Percentiles rank a stretch among this genome's conserved stretches.
Evolutionary conservation across 208 protist species (phyloP).

Genomic region (Trichomonas tenax): DNA sequence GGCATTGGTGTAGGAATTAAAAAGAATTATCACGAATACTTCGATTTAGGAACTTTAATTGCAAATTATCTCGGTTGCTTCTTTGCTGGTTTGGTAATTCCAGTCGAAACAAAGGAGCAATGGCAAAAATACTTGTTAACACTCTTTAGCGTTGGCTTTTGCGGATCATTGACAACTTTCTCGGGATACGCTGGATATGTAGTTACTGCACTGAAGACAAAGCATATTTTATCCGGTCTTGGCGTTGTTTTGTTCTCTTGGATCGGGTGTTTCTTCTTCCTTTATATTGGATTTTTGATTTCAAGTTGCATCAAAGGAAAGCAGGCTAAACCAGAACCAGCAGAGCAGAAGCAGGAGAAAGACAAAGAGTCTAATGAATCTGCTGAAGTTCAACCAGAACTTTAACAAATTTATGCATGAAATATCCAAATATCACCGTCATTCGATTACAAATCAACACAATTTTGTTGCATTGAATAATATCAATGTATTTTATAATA

Average conservation of each 20-base stretch:
- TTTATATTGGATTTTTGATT: neutral
- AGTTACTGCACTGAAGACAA: neutral
- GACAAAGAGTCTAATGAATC: neutral
- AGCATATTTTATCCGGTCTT: neutral
- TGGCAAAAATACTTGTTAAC: neutral
- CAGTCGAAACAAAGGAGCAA: neutral
- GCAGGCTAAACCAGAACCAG: neutral
- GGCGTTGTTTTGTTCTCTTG: neutral
- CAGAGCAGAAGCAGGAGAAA: neutral
- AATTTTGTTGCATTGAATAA: too few relatives aligned
- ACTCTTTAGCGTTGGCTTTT: neutral
- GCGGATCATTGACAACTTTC: constrained; percentile 7
- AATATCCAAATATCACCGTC: too few relatives aligned
- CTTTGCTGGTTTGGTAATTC: neutral
- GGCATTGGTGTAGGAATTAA: neutral
- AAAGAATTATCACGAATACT: neutral
- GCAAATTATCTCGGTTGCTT: neutral
- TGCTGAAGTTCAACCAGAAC: neutral
- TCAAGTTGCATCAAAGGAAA: neutral
- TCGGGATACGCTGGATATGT: neutral
- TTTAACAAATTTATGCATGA: too few relatives aligned
- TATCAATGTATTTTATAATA: too few relatives aligned
- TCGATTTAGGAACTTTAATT: neutral
- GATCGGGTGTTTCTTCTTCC: neutral
- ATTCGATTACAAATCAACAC: too few relatives aligned